Percentiles rank a stretch among this genome's conserved stretches.
Evolutionary conservation across 2,329 filamentous ascomycete genomes (phyloP).

Genomic region (Pseudopyricularia javanii): DNA sequence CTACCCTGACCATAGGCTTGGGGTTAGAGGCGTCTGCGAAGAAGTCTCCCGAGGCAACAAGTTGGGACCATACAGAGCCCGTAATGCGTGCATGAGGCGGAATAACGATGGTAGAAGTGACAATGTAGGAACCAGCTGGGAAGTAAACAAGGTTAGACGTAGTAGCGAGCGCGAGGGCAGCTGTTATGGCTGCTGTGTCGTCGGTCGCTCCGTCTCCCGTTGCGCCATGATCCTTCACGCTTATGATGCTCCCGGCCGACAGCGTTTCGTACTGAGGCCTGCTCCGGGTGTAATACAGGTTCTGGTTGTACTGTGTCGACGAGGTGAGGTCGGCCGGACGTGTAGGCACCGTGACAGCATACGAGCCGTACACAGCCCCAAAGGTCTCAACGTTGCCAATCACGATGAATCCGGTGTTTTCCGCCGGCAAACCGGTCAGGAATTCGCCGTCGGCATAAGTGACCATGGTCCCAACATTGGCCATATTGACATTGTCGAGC

Average conservation of each 20-base stretch:
- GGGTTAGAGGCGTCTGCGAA: constrained; percentile 44
- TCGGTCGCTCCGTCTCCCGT: constrained; percentile 5
- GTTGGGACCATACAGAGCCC: constrained; percentile 58
- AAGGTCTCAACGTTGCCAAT: not conserved
- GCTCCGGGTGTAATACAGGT: constrained; percentile 4
- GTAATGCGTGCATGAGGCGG: constrained; percentile 52
- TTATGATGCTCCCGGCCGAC: constrained; percentile 4
- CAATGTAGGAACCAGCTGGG: constrained; percentile 15
- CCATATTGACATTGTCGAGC: constrained; percentile 1
- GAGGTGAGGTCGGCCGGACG: too few relatives aligned
- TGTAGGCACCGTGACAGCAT: not conserved
- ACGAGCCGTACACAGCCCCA: not conserved
- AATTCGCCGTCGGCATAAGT: not conserved
- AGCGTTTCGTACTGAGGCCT: constrained; percentile 6
- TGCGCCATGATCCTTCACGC: constrained; percentile 5
- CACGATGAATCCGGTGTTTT: not conserved
- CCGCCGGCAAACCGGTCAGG: not conserved
- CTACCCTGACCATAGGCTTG: constrained; percentile 51
- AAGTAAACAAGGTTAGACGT: constrained; percentile 15
- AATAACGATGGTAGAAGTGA: constrained; percentile 36
- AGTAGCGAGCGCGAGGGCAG: constrained; percentile 18
- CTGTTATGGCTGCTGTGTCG: constrained; percentile 29
- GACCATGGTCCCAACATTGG: not conserved
- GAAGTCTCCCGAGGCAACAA: constrained; percentile 43
- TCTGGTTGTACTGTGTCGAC: too few relatives aligned